These are phyloP conservation scores for Carallia pectinifolia DNA, from an alignment of 345 rosid species.

Conservation along the genomic window DNA sequence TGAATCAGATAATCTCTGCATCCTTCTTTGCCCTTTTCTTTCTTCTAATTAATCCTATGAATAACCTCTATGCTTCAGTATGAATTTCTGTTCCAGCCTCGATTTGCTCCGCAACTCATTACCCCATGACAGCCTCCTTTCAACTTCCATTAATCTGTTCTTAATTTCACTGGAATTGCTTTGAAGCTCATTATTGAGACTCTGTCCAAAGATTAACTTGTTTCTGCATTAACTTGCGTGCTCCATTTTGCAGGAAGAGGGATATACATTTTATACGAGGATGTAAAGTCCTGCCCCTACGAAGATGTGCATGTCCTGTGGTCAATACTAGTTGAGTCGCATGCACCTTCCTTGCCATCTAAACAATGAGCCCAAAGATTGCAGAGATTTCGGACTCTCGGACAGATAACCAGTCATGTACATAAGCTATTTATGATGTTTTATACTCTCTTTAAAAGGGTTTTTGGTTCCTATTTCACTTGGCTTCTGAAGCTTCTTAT, in stretches of 20 bases:
- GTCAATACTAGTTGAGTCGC: conserved; percentile 89
- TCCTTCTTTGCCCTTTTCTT: too few species aligned
- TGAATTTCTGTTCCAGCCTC: too few species aligned
- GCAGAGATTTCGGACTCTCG: conserved; percentile 2
- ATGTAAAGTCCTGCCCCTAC: conserved; percentile 80
- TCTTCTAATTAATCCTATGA: too few species aligned
- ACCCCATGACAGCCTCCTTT: too few species aligned
- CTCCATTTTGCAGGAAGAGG: conserved; percentile 57
- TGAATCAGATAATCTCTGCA: too few species aligned
- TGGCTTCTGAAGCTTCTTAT: conserved; percentile 1
- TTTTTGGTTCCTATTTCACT: conserved; percentile 5
- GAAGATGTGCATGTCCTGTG: conserved; percentile 92
- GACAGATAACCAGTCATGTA: conserved; percentile 17
- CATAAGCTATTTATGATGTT: conserved; percentile 40
- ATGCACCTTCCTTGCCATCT: conserved; percentile 44
- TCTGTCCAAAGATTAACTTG: background rate
- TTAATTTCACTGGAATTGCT: too few species aligned
- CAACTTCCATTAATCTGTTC: too few species aligned
- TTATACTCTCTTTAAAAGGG: conserved; percentile 7
- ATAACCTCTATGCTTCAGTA: too few species aligned
- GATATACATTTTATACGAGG: conserved; percentile 80
- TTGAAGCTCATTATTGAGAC: background rate
- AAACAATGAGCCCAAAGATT: conserved; percentile 31
- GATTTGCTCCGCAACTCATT: too few species aligned
- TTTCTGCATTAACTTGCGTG: background rate